Conservation (phyloP, 2,329 filamentous ascomycete species). For the Trichoderma sp. region DNA sequence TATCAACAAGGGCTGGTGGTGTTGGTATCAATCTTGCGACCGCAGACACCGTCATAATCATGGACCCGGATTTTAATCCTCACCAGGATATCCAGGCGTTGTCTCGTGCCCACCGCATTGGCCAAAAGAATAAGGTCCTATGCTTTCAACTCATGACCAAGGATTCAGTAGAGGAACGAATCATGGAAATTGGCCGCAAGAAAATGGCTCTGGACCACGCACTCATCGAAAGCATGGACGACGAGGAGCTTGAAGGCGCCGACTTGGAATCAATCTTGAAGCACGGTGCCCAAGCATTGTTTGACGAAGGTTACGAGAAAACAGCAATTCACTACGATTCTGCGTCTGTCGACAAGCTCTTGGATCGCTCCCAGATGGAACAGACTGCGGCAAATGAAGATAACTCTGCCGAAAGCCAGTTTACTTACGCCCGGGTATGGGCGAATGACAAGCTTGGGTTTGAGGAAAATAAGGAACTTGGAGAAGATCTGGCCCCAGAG, state of each 20-base stretch:
- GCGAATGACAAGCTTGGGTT: constrained; percentile 73
- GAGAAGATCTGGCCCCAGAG: constrained; percentile 51
- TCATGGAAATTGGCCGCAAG: constrained; percentile 90
- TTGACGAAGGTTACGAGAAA: constrained; percentile 69
- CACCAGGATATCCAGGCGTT: constrained; percentile 97
- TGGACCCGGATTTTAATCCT: constrained; percentile 96
- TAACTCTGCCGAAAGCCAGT: constrained; percentile 70
- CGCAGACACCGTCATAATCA: constrained; percentile 95
- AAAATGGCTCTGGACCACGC: constrained; percentile 97
- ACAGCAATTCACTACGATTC: constrained; percentile 79
- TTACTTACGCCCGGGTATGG: constrained; percentile 90
- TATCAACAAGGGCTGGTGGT: constrained; percentile 91
- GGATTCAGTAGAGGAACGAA: constrained; percentile 87
- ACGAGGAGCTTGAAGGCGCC: constrained; percentile 72
- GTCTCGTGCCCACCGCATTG: constrained; percentile 91
- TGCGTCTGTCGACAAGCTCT: constrained; percentile 78
- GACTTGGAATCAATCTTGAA: constrained; percentile 86
- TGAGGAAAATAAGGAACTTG: constrained; percentile 58
- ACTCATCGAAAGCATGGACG: constrained; percentile 87
- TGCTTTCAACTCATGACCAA: constrained; percentile 95
- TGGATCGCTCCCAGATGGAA: constrained; percentile 83
- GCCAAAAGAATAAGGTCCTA: constrained; percentile 91
- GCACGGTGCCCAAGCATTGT: constrained; percentile 83
- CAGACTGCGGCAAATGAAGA: constrained; percentile 65
- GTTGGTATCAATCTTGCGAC: constrained; percentile 97